Evolutionary conservation across 257 asterid species (phyloP), one percentile per base, ranked within the genome.

Genomic region (Nicotiana obtusifolia): DNA sequence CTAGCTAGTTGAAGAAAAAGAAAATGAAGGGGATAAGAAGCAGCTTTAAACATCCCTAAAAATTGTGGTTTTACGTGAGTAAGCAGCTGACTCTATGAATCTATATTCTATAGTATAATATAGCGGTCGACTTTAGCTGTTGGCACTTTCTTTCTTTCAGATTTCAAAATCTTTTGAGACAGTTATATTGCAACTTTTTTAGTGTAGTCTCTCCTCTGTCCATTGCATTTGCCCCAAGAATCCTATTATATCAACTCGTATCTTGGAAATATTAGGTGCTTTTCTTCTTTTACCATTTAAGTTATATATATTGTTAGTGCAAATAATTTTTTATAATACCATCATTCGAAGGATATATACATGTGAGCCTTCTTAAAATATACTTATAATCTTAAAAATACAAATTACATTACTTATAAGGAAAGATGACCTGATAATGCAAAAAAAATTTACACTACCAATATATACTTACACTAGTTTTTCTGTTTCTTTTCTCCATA

Each of bases 41-140:
- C 94, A 90, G 97, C 97, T 92, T 92, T 92, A 89, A 92, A 84
- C 93, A 83, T 65, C 83, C 83, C 88, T 41, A 22, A 53, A 78
- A 77, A 87, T 41, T 80, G 76, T 85, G 89, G 53, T 84, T 78
- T 85, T 86, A 85, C 82, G 78, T 76, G 64, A 76, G 82, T 76
- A 86, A 80, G 75, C 85, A 89, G 92, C 90, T 77, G 92, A 88
- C 86, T 87, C 91, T 87, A 88, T 24, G 78, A 13, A 71, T 71
- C 78, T 71, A 41, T 44, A 7, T 33, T 33, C 15, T 52, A 52
- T 8, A 0, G 2, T 56, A 65, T 81, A 30, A 22, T 54, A 75
- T 82, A 89, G 86, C 67, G 84, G 67, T 89, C 91, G 88, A 87
- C 95, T 88, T 92, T 88, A 64, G 62, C 41, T 81, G 60, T 80